Percentiles rank a stretch among this genome's conserved stretches.
Conservation (phyloP, 73 alveolate species). For the Paramecium pentaurelia region DNA sequence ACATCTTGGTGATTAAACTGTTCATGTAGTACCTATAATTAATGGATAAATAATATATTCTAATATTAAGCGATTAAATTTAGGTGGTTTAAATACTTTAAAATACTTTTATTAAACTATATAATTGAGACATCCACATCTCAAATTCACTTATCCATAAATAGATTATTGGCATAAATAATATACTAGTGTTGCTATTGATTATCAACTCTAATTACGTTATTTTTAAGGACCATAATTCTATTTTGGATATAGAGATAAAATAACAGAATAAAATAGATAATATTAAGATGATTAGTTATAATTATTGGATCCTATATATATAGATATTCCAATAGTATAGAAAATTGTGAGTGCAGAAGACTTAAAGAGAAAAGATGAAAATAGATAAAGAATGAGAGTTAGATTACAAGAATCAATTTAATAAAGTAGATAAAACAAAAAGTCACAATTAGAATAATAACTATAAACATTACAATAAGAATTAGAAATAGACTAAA, state of each 20-base stretch:
- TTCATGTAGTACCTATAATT: not conserved
- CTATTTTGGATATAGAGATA: conserved; percentile 41
- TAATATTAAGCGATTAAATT: not conserved
- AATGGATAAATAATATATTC: conserved; percentile 5
- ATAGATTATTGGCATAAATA: conserved; percentile 25
- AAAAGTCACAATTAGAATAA: not conserved
- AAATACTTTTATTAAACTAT: conserved; percentile 18
- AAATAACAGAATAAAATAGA: conserved; percentile 21
- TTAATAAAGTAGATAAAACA: not conserved
- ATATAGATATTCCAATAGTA: conserved; percentile 10
- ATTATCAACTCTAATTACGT: not conserved
- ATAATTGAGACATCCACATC: conserved; percentile 12
- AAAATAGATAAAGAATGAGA: conserved; percentile 37
- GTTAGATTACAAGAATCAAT: conserved; percentile 28
- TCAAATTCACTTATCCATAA: not conserved
- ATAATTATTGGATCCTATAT: not conserved
- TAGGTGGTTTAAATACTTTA: conserved; percentile 36
- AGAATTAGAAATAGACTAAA: not conserved
- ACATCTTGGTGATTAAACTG: conserved; percentile 17
- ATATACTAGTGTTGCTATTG: not conserved
- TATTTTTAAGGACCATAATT: not conserved
- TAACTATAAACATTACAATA: not conserved
- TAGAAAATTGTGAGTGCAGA: conserved; percentile 33
- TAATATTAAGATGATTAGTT: not conserved
- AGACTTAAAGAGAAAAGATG: conserved; percentile 21